phyloP scores from a whole-genome alignment of 805 yeast species.

The Starmerella cellae region DNA sequence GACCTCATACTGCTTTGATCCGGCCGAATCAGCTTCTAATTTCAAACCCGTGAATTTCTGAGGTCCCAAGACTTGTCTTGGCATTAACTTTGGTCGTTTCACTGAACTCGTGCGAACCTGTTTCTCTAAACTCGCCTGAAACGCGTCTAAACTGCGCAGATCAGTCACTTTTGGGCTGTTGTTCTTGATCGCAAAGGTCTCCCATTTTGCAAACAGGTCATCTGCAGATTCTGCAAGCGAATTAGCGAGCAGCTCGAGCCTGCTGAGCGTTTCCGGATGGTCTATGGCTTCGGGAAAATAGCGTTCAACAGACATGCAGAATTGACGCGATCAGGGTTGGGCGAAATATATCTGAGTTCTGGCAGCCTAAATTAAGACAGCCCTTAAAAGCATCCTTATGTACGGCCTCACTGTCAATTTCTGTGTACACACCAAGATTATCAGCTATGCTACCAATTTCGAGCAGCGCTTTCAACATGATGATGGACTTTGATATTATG shows the following conservation, averaged over 20 bases:
- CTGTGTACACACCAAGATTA: too few species aligned
- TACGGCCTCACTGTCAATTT: too few species aligned
- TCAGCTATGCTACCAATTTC: too few species aligned
- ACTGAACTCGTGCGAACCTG: conserved; percentile 2
- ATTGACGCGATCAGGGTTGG: too few species aligned
- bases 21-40: not conserved
- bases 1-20: not conserved
- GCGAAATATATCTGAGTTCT: too few species aligned
- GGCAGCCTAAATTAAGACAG: too few species aligned
- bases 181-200: conserved; percentile 25
- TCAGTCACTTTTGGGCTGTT: conserved; percentile 1
- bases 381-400: too few species aligned
- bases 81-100: conserved; percentile 6
- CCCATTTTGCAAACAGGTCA: conserved; percentile 50
- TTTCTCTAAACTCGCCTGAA: conserved; percentile 11
- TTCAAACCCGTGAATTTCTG: conserved; percentile 14
- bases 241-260: conserved; percentile 3
- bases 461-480: too few species aligned
- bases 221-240: conserved; percentile 11
- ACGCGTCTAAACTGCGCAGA: conserved; percentile 8
- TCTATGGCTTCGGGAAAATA: conserved; percentile 10
- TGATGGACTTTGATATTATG: too few species aligned
- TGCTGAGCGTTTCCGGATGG: not conserved
- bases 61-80: not conserved
- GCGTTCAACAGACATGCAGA: conserved; percentile 1